Evolutionary conservation across 257 asterid genomes (phyloP), one percentile per base, ranked within the genome.

Genomic region (Ilex aquifolium): DNA sequence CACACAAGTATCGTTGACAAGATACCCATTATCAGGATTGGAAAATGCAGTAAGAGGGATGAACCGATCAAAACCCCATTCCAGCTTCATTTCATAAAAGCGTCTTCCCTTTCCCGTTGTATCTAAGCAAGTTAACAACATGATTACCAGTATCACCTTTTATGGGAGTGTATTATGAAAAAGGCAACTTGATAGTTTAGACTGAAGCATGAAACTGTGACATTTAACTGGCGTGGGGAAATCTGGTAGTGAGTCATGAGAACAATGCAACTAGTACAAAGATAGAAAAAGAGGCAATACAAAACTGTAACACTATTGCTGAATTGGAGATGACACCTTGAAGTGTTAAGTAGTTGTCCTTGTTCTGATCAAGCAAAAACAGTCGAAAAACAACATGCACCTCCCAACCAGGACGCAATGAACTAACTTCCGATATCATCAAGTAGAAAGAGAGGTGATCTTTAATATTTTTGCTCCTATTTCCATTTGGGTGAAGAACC

Each of bases 281-380:
- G 16, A 48, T 3, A 48, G 16, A 48, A 48, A 48, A 48, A 48
- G 53, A 3, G 53, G 16, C 6, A 48, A 48, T 3, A 2, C 3
- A 48, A 48, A 48, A 10, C 10, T 48, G 16, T 11, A n/a, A n/a
- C n/a, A n/a, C n/a, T n/a, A n/a, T n/a, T n/a, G 53, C n/a, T 10
- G 16, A 48, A 48, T 3, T 48, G 14, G 39, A 31, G 16, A 27
- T 5, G 39, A 31, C 56, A 80, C 90, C 88, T 80, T 79, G 80
- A 21, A 84, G 76, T 62, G 74, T 62, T 13, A 77, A 59, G 67
- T 86, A 86, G 42, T 67, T 76, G 64, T 86, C 91, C 10, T 72
- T 77, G 76, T 80, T 80, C 67, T 86, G 96, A 65, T 88, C 88
- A 31, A 80, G 87, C 21, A 88, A 69, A 65, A 72, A 88, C 10